Percentiles rank a stretch among this genome's conserved stretches.
phyloP scores from a whole-genome alignment of 139 green algal species.

The Micractinium conductrix region DNA sequence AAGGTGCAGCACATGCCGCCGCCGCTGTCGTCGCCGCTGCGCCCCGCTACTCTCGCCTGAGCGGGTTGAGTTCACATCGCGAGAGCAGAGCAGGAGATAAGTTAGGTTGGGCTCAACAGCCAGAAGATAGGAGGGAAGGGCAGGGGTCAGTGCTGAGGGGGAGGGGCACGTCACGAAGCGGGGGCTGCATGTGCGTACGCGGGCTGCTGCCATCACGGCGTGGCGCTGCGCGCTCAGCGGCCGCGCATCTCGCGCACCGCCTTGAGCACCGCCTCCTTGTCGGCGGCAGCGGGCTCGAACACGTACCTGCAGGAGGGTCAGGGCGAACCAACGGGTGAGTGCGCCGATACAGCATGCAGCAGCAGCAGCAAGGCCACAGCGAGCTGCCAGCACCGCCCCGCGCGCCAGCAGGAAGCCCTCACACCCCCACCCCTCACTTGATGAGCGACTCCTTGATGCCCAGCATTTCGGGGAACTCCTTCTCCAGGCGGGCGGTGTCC shows the following conservation, averaged over 20 bases:
- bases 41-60: too few species aligned
- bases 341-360: background rate
- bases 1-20: too few species aligned
- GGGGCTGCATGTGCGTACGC: too few species aligned
- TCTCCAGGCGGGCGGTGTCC: slow-evolving; percentile 88
- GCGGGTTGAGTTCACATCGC: too few species aligned
- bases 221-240: too few species aligned
- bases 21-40: too few species aligned
- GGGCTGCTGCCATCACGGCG: too few species aligned
- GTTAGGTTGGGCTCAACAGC: too few species aligned
- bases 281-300: slow-evolving; percentile 43
- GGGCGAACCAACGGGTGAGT: too few species aligned
- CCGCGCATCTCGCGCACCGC: slow-evolving; percentile 70
- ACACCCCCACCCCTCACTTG: slow-evolving; percentile 66
- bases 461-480: slow-evolving; percentile 92
- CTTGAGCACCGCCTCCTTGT: slow-evolving; percentile 60
- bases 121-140: background rate
- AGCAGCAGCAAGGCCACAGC: background rate
- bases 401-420: background rate
- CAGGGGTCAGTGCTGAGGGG: background rate
- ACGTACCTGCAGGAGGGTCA: slow-evolving; percentile 51
- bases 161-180: background rate
- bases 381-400: background rate
- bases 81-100: too few species aligned
- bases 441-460: slow-evolving; percentile 92